A percentile compares a stretch with the other conserved stretches of the same genome.
Conservation (phyloP, 257 asterid species). For the Linaria vulgaris region DNA sequence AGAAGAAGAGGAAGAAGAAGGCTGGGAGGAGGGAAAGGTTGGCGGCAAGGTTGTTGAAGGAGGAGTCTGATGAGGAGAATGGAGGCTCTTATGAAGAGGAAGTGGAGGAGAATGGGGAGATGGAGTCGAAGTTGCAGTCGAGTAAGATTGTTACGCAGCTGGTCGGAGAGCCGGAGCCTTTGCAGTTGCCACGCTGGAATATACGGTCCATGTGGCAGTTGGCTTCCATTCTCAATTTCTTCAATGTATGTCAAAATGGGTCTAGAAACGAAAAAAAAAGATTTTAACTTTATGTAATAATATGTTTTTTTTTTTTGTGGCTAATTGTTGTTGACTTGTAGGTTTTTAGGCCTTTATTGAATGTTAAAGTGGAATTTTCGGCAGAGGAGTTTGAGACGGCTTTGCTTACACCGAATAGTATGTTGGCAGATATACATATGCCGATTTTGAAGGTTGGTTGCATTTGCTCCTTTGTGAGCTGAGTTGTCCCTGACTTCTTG, state of each 20-base stretch:
- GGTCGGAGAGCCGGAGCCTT: slow-evolving; percentile 79
- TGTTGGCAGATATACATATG: slow-evolving; percentile 88
- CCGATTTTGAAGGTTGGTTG: slow-evolving; percentile 75
- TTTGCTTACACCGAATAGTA: slow-evolving; percentile 69
- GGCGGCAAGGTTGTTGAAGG: slow-evolving; percentile 59
- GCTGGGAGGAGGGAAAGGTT: slow-evolving; percentile 51
- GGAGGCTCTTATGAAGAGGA: slow-evolving; percentile 32
- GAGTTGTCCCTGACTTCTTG: too few relatives aligned
- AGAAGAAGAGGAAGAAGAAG: slow-evolving; percentile 60
- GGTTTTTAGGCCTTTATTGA: slow-evolving; percentile 92
- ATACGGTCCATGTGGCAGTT: slow-evolving; percentile 95
- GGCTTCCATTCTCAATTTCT: slow-evolving; percentile 90
- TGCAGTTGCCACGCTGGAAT: slow-evolving; percentile 84
- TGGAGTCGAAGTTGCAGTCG: slow-evolving; percentile 26
- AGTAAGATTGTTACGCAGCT: slow-evolving; percentile 62
- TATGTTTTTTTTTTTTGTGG: slow-evolving; percentile 4
- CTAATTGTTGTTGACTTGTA: slow-evolving; percentile 37
- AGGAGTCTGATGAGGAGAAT: slow-evolving; percentile 40
- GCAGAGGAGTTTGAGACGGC: slow-evolving; percentile 99
- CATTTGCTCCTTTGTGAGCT: too few relatives aligned
- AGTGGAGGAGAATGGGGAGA: slow-evolving; percentile 39
- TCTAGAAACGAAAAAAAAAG: slow-evolving; percentile 12
- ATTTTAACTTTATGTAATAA: slow-evolving; percentile 13
- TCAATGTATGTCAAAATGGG: slow-evolving; percentile 70
- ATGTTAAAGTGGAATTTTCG: slow-evolving; percentile 82